Evolutionary conservation across 441 rosid species (phyloP).

Genomic region (Jatropha multifida): DNA sequence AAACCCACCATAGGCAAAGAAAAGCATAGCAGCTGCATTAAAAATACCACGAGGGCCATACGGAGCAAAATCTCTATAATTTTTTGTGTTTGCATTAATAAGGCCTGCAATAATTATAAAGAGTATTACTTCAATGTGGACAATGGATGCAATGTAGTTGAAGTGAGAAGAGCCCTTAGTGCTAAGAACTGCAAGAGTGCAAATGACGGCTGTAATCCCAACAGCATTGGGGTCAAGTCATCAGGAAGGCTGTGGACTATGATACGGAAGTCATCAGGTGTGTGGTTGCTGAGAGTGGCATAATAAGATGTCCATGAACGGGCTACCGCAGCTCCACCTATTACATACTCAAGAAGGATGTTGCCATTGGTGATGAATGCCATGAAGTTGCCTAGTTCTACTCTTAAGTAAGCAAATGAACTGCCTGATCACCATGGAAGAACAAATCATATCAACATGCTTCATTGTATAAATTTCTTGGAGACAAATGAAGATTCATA

Average conservation of each 20-base stretch:
- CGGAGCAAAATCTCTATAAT: constrained; percentile 47
- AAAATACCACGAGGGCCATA: constrained; percentile 51
- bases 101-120: constrained; percentile 69
- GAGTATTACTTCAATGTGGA: constrained; percentile 54
- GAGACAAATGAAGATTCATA: too few species aligned
- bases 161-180: constrained; percentile 74
- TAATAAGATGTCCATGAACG: constrained; percentile 90
- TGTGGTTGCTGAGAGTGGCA: constrained; percentile 67
- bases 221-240: constrained; percentile 73
- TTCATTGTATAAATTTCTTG: background rate
- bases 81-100: constrained; percentile 47
- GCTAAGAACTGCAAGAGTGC: constrained; percentile 61
- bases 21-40: constrained; percentile 58
- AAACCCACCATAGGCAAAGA: constrained; percentile 76
- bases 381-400: constrained; percentile 81
- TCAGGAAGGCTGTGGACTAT: constrained; percentile 40
- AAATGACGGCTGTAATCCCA: constrained; percentile 37
- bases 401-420: constrained; percentile 77
- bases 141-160: constrained; percentile 63
- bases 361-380: constrained; percentile 86
- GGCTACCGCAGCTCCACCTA: constrained; percentile 79
- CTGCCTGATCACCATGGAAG: constrained; percentile 46
- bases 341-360: constrained; percentile 64
- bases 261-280: constrained; percentile 65
- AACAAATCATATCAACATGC: background rate